Conservation (phyloP, 306 rosid species). For the Urtica urens region DNA sequence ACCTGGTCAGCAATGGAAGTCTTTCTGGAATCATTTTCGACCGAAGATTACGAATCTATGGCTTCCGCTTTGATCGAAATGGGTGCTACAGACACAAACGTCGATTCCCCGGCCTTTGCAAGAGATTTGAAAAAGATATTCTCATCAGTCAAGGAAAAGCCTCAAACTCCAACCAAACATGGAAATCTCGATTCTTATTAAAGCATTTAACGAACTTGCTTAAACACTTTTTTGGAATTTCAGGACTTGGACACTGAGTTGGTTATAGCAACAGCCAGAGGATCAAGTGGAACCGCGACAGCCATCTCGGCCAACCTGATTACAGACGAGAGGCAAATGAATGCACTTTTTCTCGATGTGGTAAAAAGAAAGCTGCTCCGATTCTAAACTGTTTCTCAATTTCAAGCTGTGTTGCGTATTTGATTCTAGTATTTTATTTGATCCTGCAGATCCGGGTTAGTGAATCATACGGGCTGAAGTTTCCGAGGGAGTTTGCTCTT, state of each 20-base stretch:
- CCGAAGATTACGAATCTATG: conserved; percentile 86
- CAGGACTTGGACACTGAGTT: conserved; percentile 95
- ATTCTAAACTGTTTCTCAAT: conserved; percentile 1
- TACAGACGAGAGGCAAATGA: conserved; percentile 95
- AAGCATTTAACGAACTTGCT: neutral
- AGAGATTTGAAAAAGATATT: conserved; percentile 71
- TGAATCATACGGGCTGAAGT: conserved; percentile 78
- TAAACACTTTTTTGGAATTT: conserved; percentile 16
- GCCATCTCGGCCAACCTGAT: conserved; percentile 77
- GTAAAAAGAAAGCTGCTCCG: conserved; percentile 36
- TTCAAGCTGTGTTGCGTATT: no score
- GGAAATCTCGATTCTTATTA: neutral
- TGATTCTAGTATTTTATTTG: neutral
- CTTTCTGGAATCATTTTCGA: conserved; percentile 73
- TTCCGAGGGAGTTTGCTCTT: conserved; percentile 89
- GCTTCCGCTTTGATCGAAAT: conserved; percentile 87
- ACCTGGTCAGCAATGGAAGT: conserved; percentile 97
- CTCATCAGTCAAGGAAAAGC: conserved; percentile 76
- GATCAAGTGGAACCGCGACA: conserved; percentile 38
- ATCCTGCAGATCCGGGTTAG: conserved; percentile 71
- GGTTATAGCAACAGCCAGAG: conserved; percentile 65
- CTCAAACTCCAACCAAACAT: neutral
- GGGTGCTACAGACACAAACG: conserved; percentile 77
- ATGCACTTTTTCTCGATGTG: conserved; percentile 93
- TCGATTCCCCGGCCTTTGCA: conserved; percentile 64